Evolutionary conservation across 2,329 filamentous ascomycete genomes (phyloP).

Genomic region (Westerdykella sp.): DNA sequence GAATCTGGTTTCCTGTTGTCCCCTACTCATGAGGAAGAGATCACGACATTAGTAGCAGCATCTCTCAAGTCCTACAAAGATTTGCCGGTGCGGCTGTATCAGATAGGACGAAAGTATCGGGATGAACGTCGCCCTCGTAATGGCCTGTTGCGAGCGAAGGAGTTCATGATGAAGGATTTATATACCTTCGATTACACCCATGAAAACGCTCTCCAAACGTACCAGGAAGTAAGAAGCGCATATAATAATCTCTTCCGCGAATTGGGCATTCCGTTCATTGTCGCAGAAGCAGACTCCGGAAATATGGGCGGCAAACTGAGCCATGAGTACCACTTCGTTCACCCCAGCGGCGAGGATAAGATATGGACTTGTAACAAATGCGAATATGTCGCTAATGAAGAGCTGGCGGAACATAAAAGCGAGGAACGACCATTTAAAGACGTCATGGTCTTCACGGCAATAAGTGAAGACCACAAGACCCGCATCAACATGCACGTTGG

Average conservation of each 20-base stretch:
- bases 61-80: conserved; percentile 77
- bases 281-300: conserved; percentile 88
- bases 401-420: conserved; percentile 52
- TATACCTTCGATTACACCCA: conserved; percentile 81
- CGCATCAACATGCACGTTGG: conserved; percentile 54
- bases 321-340: conserved; percentile 89
- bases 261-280: conserved; percentile 73
- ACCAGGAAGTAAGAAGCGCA: conserved; percentile 63
- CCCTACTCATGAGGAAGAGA: conserved; percentile 95
- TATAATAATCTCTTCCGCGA: conserved; percentile 77
- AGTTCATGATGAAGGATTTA: conserved; percentile 97
- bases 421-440: neutral
- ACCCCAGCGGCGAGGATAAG: conserved; percentile 74
- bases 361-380: conserved; percentile 71
- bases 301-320: conserved; percentile 90
- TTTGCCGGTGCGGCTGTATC: conserved; percentile 80
- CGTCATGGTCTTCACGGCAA: conserved; percentile 52
- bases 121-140: conserved; percentile 87
- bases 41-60: conserved; percentile 71
- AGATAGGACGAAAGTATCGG: conserved; percentile 89
- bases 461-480: conserved; percentile 61
- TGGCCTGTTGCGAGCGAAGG: conserved; percentile 77
- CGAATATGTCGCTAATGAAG: conserved; percentile 76
- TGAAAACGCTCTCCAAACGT: conserved; percentile 70
- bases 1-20: conserved; percentile 68